Evolutionary conservation across 2,329 filamentous ascomycete genomes (phyloP), one percentile per base, ranked within the genome.

Genomic region (Metarhizium rileyi): DNA sequence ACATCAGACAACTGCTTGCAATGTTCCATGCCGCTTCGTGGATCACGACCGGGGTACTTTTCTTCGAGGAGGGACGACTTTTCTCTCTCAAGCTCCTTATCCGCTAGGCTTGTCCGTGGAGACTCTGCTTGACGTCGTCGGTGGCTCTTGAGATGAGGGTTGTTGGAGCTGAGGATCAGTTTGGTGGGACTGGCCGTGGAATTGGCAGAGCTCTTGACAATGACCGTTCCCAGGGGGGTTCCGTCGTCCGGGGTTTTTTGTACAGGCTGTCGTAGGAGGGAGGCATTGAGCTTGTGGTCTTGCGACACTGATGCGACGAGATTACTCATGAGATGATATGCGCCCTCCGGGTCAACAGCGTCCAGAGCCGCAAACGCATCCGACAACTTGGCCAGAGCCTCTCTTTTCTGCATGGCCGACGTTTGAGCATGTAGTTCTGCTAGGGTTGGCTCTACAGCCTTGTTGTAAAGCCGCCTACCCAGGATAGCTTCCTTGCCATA

Each of bases 1-100:
- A 95, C 87, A 64, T 96, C 90, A 1, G 87, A 88, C 35, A 97
- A 75, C 63, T 95, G 82, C 62, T 89, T 88, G 56, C 86, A 87
- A 67, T 96, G 91, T 66, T 96, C 90, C 87, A 96, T 91, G 2
- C 90, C 91, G 1, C 82, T 77, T 44, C 69, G 68, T 2, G 76
- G 62, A 47, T 76, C 70, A 36, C 75, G 73, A 1, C 77, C 77
- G 1, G 78, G 78, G 48, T 77, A 80, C 57, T 73, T 78, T 16
- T 72, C 67, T 56, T 77, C 73, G 9, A 79, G 56, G 1, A 78
- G 55, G 2, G 68, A 65, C 23, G 70, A 63, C 58, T 70, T 77
- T 49, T 77, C 77, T 46, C 61, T 65, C 44, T 78, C 72, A 28
- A 66, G 63, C 43, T 72, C 66, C 58, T 68, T 71, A 52, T 77